Conservation (phyloP, 2,329 filamentous ascomycete species). For the Akanthomyces dipterigenus region DNA sequence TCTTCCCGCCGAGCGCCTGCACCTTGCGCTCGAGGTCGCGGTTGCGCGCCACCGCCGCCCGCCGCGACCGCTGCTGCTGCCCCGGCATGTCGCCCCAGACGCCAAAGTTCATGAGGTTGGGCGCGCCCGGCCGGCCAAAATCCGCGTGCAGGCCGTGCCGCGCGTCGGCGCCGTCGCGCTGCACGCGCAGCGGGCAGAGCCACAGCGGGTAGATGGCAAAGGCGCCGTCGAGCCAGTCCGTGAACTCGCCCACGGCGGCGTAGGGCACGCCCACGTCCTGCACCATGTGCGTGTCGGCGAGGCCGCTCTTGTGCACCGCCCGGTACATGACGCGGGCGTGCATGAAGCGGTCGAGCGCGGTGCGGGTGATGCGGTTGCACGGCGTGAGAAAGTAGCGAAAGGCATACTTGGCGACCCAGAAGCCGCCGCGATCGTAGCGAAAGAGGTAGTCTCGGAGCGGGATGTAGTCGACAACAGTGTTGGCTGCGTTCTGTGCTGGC, state of each 20-base stretch:
- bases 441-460: conserved; percentile 63
- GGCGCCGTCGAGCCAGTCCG: conserved; percentile 39
- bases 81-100: conserved; percentile 49
- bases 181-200: conserved; percentile 46
- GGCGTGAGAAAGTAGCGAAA: conserved; percentile 59
- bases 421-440: conserved; percentile 50
- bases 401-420: conserved; percentile 57
- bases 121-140: conserved; percentile 32
- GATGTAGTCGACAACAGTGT: conserved; percentile 41
- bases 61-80: conserved; percentile 34
- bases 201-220: conserved; percentile 48
- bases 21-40: conserved; percentile 54
- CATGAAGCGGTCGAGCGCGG: conserved; percentile 54
- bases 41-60: conserved; percentile 47
- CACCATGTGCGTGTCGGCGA: conserved; percentile 54
- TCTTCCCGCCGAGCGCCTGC: conserved; percentile 54
- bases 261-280: conserved; percentile 55
- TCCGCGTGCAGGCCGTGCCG: conserved; percentile 41
- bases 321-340: conserved; percentile 60
- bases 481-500: conserved; percentile 7
- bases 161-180: conserved; percentile 34
- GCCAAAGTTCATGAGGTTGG: conserved; percentile 53
- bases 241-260: conserved; percentile 35
- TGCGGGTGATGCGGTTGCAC: conserved; percentile 58
- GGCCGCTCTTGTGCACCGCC: conserved; percentile 54